Evolutionary conservation across 495 filamentous ascomycete species (phyloP), one percentile per base, ranked within the genome.

Genomic region (Neurospora sp.): DNA sequence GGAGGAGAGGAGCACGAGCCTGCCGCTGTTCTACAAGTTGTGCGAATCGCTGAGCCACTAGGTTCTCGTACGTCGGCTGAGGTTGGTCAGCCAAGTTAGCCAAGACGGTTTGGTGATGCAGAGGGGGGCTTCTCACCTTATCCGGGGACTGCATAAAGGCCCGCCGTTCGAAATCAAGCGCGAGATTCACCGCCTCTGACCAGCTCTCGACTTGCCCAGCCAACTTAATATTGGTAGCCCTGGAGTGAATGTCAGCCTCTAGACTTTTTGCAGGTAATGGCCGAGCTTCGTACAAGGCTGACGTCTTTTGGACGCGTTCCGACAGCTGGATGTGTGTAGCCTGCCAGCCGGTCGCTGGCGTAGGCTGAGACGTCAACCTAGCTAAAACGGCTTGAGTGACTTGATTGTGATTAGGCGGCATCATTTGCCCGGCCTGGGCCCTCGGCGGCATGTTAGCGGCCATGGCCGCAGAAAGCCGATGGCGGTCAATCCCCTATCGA

Each of bases 371-470:
- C 62, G 78, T 75, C 71, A 76, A 37, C 14, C 66, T 41, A 37
- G 31, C 54, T 40, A 76, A 75, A 14, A 75, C 62, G 4, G 70
- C n/a, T 10, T 73, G 49, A 9, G 71, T 40, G 12, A 78, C 31
- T 31, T 74, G 62, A 23, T 72, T 75, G 70, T 79, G 79, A 5
- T 54, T 20, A 69, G 80, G 81, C 39, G 82, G 78, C 75, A 82
- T 76, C 75, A 82, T 77, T 69, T 80, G 77, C 78, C 77, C 80
- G 70, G 75, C 80, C 39, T 74, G 75, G 72, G 75, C 82, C 83
- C 85, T 86, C 71, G 83, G 82, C 75, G 78, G 80, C 75, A 85
- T 82, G 74, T 85, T 85, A 71, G 83, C 83, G 80, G 85, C 84
- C 85, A 87, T 87, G 74, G 84, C 82, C 82, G 84, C 83, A 72